phyloP scores from a whole-genome alignment of 2,329 filamentous ascomycete genomes.

The Fusarium ambrosium region DNA sequence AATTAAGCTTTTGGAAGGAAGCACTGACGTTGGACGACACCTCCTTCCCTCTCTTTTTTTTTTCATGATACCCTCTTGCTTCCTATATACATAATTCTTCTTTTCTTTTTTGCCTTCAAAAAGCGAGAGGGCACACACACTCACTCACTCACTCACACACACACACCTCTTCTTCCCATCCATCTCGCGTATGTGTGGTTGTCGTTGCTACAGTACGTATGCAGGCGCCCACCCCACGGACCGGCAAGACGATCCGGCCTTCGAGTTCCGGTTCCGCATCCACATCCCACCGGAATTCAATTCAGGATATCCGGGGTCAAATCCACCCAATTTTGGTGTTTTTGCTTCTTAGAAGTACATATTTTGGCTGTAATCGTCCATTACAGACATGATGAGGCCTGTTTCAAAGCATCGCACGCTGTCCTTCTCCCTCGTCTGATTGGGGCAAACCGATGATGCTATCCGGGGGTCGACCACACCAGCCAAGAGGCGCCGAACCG shows the following conservation, averaged over 20 bases:
- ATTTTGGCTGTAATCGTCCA: neutral
- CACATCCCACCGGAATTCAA: constrained; percentile 2
- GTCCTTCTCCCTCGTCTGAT: neutral
- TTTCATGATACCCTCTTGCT: neutral
- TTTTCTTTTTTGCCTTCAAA: neutral
- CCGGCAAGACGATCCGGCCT: constrained; percentile 11
- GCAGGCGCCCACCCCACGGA: neutral
- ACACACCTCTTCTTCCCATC: neutral
- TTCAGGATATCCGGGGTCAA: constrained; percentile 2
- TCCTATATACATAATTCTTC: neutral
- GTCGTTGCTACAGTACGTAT: neutral
- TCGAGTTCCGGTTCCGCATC: constrained; percentile 11
- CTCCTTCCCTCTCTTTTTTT: neutral
- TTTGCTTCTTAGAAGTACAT: neutral
- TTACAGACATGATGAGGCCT: neutral
- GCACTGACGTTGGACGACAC: neutral
- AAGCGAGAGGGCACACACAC: neutral
- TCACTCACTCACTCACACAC: neutral
- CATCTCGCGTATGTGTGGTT: neutral
- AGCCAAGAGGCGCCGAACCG: neutral
- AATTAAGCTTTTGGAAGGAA: constrained; percentile 1
- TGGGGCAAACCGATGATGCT: neutral
- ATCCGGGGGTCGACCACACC: neutral
- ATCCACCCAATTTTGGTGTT: neutral
- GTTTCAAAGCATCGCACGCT: neutral